Base-by-base conservation (phyloP, 225 moss, liverwort and hornwort genomes). In the Sphagnum tenellum region DNA sequence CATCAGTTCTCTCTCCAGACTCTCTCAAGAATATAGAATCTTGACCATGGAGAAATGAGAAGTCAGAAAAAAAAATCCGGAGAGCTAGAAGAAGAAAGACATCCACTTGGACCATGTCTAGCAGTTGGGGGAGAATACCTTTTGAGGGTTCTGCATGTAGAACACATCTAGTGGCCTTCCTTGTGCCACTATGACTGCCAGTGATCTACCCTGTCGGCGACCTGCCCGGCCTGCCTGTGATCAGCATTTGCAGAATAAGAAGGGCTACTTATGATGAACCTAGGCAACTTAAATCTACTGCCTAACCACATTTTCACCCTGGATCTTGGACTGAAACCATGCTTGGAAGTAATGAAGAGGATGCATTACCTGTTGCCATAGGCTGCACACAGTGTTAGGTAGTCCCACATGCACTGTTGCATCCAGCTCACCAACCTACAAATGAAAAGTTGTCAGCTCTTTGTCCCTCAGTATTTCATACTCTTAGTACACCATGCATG, bases 371-470 rank as follows among this genome's bases (percentile, higher is more conserved):
- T 85, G 79, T 61, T 85, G 85, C 85, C 85, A 85, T 46, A 85
- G 70, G 66, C 82, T 82, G 74, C 85, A 85, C 85, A 82, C 78
- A 7, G 85, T 85, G 70, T 82, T 70, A 56, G 85, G 85, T 58
- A 85, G 69, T 56, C 85, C 82, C 71, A 85, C 74, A 72, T 82
- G 82, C 12, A 85, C 74, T 64, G 82, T 85, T 59, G 85, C 85
- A 72, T 82, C 79, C 74, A 85, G 63, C 57, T 85, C 70, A 12
- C 82, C 82, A 61, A 85, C 82, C 85, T 85, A 57, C 70, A 76
- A 48, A 29, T 29, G 29, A 29, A 29, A 48, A 47, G 11, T 3
- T 2, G 3, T 61, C 7, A 61, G 61, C 44, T 45, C 6, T 61
- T 2, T 61, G 29, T 29, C 29, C 29, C 29, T 29, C 29, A 29